Base-by-base conservation (phyloP, 495 filamentous ascomycete genomes). In the Penicillium ucsense region DNA sequence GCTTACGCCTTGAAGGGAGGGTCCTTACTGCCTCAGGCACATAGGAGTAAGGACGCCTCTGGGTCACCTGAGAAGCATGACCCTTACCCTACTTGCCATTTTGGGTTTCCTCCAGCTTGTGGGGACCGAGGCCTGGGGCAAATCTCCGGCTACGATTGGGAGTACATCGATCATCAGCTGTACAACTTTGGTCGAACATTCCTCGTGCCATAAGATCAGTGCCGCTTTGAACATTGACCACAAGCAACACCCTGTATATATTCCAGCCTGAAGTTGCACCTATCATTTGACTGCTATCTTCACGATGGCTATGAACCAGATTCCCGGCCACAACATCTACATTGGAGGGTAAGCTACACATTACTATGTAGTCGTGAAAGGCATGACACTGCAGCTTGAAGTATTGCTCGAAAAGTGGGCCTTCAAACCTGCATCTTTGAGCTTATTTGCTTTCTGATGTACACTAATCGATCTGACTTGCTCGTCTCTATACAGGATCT, bases 261-360 rank as follows among this genome's bases (percentile, higher is more conserved):
- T 5, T 1, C 36, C 9, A 8, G 28, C 29, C 11, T n/a, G 32
- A 10, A 33, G 31, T 45, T 5, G 12, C 29, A 28, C 29, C 20
- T 28, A 28, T 36, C 32, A 9, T 36, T 3, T 9, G 3, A 2
- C 33, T 29, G 27, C 9, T 28, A 28, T 34, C 8, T 38, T 34
- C 48, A 51, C 35, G 20, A 74, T 74, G 69, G 62, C 70, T 28
- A 66, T 76, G 63, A 72, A 75, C 62, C 63, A 64, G 30, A 61
- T 92, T 28, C 78, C 81, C 4, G 87, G 86, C n/a, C 71, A 79
- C 38, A 81, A 85, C 41, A 75, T 95, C 49, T 90, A 83, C 62
- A 81, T 94, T 40, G 88, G 89, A 66, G 87, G 89, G 89, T 94
- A 69, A 68, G 83, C 20, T 20, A 20, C 20, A 2, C 20, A 20